phyloP scores from a whole-genome alignment of 441 rosid species.

The Eruca vesicaria region DNA sequence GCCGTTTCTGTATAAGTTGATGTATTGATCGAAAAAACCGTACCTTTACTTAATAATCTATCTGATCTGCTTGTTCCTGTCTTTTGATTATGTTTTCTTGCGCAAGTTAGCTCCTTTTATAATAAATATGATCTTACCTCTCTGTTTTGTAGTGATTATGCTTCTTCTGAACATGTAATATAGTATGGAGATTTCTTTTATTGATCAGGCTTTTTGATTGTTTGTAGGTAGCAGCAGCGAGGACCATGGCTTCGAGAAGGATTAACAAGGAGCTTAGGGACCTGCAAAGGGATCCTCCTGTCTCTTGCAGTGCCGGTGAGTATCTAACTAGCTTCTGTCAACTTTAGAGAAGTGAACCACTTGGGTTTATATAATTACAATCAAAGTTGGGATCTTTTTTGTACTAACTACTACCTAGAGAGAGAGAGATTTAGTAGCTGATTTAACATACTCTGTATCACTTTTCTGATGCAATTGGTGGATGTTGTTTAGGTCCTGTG shows the following conservation, averaged over 20 bases:
- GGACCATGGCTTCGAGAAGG: constrained; percentile 74
- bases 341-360: neutral
- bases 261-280: constrained; percentile 92
- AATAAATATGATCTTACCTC: neutral
- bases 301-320: constrained; percentile 89
- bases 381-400: neutral
- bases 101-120: neutral
- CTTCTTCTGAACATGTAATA: neutral
- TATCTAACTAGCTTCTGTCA: neutral
- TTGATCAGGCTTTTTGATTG: neutral
- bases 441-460: neutral
- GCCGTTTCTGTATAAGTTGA: neutral
- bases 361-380: neutral
- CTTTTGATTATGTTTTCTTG: neutral
- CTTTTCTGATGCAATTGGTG: neutral
- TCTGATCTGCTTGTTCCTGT: constrained; percentile 2
- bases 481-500: constrained; percentile 63
- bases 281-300: constrained; percentile 89
- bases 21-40: neutral
- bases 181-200: neutral
- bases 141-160: constrained; percentile 8
- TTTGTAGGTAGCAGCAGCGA: constrained; percentile 9
- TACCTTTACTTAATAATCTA: neutral
- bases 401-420: neutral
- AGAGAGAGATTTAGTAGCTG: neutral